A percentile compares a stretch with the other conserved stretches of the same genome.
These are phyloP conservation scores for Zoysia matrella DNA, from an alignment of 202 grass and related monocot genomes.

Conservation along the genomic window DNA sequence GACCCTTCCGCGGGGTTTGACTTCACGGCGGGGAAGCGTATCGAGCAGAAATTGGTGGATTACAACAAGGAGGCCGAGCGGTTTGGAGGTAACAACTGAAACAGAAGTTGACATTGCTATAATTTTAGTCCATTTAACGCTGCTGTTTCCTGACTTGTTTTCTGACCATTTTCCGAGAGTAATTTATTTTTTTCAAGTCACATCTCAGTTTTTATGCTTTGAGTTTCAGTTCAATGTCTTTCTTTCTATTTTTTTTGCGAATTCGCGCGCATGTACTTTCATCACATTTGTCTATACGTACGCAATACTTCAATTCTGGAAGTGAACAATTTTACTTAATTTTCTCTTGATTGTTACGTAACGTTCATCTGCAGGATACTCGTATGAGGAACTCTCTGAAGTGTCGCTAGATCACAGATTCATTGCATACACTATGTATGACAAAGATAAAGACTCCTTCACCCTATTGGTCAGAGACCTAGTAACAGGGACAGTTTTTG, in stretches of 20 bases:
- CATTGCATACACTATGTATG: conserved; percentile 96
- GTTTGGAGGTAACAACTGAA: conserved; percentile 68
- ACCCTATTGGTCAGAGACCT: conserved; percentile 89
- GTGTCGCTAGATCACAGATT: conserved; percentile 84
- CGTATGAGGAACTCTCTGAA: conserved; percentile 95
- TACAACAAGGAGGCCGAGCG: conserved; percentile 92
- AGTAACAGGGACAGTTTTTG: conserved; percentile 68
- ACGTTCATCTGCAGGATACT: conserved; percentile 68
- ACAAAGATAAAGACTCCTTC: conserved; percentile 94
- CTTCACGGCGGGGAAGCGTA: conserved; percentile 82
- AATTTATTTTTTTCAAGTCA: too few species aligned
- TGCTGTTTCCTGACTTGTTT: not conserved
- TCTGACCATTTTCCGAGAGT: not conserved
- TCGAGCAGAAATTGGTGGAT: conserved; percentile 91
- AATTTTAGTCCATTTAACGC: conserved; percentile 2
- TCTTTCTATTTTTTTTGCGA: not conserved
- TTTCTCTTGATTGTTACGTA: conserved; percentile 7
- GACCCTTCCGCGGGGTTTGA: conserved; percentile 88
- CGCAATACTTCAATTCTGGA: not conserved
- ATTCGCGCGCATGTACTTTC: not conserved
- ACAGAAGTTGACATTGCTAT: conserved; percentile 1
- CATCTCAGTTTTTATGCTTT: too few species aligned
- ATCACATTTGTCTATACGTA: not conserved
- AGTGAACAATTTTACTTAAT: conserved; percentile 13
- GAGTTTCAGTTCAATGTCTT: too few species aligned